phyloP scores from a whole-genome alignment of 768 basidiomycete genomes.

The Mycena chlorophos region DNA sequence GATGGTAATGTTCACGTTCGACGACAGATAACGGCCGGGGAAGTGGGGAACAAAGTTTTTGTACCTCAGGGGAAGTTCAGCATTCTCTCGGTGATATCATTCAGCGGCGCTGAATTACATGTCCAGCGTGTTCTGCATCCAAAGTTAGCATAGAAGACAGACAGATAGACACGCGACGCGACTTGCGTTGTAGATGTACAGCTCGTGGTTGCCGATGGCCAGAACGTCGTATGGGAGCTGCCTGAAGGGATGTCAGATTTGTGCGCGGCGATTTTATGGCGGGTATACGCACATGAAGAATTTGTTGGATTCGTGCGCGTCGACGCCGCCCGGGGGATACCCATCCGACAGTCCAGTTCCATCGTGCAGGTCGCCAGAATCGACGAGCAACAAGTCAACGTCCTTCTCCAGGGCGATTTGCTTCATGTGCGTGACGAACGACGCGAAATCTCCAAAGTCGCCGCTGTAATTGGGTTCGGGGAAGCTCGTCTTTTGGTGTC shows the following conservation, averaged over 20 bases:
- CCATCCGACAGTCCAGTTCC: constrained; percentile 81
- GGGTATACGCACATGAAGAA: constrained; percentile 1
- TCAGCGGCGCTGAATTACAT: background rate
- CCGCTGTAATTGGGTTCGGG: constrained; percentile 79
- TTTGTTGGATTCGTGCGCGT: constrained; percentile 51
- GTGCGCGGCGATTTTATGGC: constrained; percentile 6
- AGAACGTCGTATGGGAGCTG: constrained; percentile 80
- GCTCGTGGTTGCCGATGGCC: constrained; percentile 76
- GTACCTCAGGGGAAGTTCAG: constrained; percentile 5
- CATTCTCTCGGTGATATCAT: background rate
- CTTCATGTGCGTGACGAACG: constrained; percentile 87
- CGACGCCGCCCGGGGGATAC: constrained; percentile 65
- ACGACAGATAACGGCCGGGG: constrained; percentile 49
- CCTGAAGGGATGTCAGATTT: constrained; percentile 71
- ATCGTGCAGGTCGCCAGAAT: constrained; percentile 79
- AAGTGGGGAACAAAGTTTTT: constrained; percentile 19
- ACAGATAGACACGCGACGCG: background rate
- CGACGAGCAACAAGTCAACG: constrained; percentile 81
- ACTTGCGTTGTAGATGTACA: constrained; percentile 20
- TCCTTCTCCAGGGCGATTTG: constrained; percentile 64
- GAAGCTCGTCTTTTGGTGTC: constrained; percentile 72
- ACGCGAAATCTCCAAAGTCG: constrained; percentile 80
- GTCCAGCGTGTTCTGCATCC: constrained; percentile 11
- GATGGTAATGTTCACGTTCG: constrained; percentile 84
- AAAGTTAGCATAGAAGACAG: background rate